Evolutionary conservation across 2,329 filamentous ascomycete genomes (phyloP), one percentile per base, ranked within the genome.

Genomic region (Penicillium concentricum): DNA sequence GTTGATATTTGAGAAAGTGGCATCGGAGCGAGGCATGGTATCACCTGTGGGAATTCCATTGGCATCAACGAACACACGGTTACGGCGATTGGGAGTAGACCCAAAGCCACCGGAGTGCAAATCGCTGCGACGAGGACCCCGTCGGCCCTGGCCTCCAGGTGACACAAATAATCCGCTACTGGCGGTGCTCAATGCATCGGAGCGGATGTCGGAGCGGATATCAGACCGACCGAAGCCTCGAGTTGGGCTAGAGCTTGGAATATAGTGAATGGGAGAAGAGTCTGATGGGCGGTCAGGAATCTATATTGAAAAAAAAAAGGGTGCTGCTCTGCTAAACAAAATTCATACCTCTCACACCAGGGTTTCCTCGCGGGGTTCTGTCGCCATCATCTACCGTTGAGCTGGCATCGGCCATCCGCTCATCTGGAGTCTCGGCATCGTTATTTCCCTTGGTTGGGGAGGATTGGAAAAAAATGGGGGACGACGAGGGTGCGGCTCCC

Each of bases 211-310:
- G 61, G 83, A 77, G 55, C 82, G 75, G 47, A 70, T 76, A 51
- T 78, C 76, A 61, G 79, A 60, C 34, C 63, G 63, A 44, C 43
- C 53, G 20, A 61, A 57, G 18, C 59, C 70, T 69, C 85, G 85
- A n/a, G 85, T 87, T 26, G 91, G 91, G 70, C 90, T 96, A 37
- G 93, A 96, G 74, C 91, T 96, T 35, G 91, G 87, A 55, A 91
- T 90, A 72, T 97, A 97, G 72, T 87, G 86, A 64, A 97, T 91
- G 1, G 93, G 93, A 1, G 93, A 97, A 0, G 93, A 97, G 69
- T 92, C 93, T 96, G 64, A 2, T 49, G 18, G 9, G 51, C 20
- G 60, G 51, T 69, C 52, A 74, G 60, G 7, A 13, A 24, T 26
- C 43, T 61, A 22, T 28, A 32, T 38, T 12, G 15, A 4, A n/a